Base-by-base conservation (phyloP, 345 rosid species). In the Barbarea vulgaris region DNA sequence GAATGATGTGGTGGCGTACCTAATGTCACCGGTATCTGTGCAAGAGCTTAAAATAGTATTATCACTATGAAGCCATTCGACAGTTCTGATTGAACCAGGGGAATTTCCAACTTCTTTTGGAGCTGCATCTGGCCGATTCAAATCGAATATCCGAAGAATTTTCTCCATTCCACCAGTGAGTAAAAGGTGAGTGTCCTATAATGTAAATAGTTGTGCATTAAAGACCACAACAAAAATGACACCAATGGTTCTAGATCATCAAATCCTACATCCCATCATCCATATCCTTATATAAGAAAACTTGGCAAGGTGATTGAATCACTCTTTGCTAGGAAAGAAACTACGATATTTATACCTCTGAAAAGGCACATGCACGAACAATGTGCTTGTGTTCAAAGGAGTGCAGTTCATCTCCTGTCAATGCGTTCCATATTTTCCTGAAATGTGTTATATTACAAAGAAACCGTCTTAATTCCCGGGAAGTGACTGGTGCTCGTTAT, bases 111-210 rank as follows among this genome's bases (percentile, higher is more conserved):
- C 86, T 86, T 90, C 94, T 86, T 89, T 89, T 48, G 99, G 91
- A 59, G 97, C 82, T 52, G 93, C 96, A 80, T 95, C 96, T 41
- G 86, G 88, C 56, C 87, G 81, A 75, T 92, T 92, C 86, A 95
- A 75, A 81, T 95, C 98, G 79, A 84, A 95, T 64, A 95, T 83
- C 14, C 98, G 94, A 48, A 92, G 87, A 74, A 90, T 80, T 80
- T 95, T 95, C 91, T 92, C 99, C 63, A 87, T 10, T 55, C 98
- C 99, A 27, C 99, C 99, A n/a, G 98, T 92, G 73, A 95, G 89
- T 68, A 92, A 83, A 70, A 83, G 86, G 60, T 81, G 91, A 39
- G 98, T 87, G 77, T 92, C 98, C 99, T 95, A 84, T n/a, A 34
- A 37, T 34, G 44, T 54, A 33, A 19, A 47, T 7, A 48, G 56